Conservation (phyloP, 2,329 filamentous ascomycete genomes). For the Teratosphaeria destructans region DNA sequence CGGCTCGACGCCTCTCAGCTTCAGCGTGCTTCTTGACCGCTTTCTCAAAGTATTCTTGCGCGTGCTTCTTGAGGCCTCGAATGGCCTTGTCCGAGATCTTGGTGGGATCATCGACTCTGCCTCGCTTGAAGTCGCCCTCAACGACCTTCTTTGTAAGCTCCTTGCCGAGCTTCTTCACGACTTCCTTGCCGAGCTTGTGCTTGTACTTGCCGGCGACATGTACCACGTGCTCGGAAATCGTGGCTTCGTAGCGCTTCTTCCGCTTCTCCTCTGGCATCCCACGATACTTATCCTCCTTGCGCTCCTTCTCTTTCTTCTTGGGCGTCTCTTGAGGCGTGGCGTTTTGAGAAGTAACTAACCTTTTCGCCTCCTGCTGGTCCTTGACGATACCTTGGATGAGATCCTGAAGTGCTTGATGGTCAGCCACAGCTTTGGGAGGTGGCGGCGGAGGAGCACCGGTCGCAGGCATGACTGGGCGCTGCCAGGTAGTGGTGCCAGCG, state of each 20-base stretch:
- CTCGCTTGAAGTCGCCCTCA: slow-evolving; percentile 81
- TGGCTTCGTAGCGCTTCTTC: slow-evolving; percentile 91
- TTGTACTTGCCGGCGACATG: slow-evolving; percentile 79
- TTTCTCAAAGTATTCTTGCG: slow-evolving; percentile 77
- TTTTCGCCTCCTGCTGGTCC: slow-evolving; percentile 39
- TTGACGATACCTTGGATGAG: slow-evolving; percentile 61
- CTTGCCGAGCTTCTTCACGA: slow-evolving; percentile 54
- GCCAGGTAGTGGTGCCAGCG: slow-evolving; percentile 70
- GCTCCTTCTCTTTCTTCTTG: slow-evolving; percentile 36
- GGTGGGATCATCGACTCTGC: slow-evolving; percentile 72
- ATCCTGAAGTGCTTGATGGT: slow-evolving; percentile 68
- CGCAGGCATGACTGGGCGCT: slow-evolving; percentile 60
- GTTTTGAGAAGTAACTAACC: slow-evolving; percentile 39
- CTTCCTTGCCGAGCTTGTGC: slow-evolving; percentile 74
- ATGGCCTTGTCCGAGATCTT: slow-evolving; percentile 67
- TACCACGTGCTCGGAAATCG: slow-evolving; percentile 75
- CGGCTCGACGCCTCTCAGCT: slow-evolving; percentile 55
- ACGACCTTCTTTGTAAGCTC: slow-evolving; percentile 74
- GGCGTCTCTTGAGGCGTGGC: slow-evolving; percentile 55
- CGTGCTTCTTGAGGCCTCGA: slow-evolving; percentile 72
- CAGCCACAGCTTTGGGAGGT: slow-evolving; percentile 55
- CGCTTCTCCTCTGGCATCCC: slow-evolving; percentile 68
- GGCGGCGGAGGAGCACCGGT: slow-evolving; percentile 43
- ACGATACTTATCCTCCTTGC: slow-evolving; percentile 61
- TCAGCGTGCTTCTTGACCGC: slow-evolving; percentile 66